Conservation (phyloP, 768 basidiomycete genomes). For the Nevesoporus exiguus region DNA sequence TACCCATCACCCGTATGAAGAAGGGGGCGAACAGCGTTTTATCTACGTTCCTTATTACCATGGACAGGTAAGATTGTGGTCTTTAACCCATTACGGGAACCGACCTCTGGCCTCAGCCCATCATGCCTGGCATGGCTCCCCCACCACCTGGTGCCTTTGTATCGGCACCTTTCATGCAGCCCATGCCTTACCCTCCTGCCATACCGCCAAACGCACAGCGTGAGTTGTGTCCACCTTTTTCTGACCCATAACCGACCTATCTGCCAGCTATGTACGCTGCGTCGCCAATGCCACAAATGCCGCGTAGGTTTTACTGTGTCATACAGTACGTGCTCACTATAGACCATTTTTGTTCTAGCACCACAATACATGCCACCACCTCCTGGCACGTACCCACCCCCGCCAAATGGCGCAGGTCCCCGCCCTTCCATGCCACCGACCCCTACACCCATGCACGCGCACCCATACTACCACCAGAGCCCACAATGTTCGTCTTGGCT, state of each 20-base stretch:
- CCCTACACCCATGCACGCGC: constrained; percentile 82
- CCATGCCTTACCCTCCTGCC: constrained; percentile 75
- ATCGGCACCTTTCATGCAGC: constrained; percentile 79
- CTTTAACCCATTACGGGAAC: background rate
- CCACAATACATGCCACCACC: constrained; percentile 80
- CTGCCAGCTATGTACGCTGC: constrained; percentile 72
- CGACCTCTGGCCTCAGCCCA: constrained; percentile 44
- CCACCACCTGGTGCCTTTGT: constrained; percentile 80
- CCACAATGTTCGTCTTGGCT: constrained; percentile 64
- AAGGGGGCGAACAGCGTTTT: constrained; percentile 70
- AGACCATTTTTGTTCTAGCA: constrained; percentile 35
- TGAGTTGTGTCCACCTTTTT: constrained; percentile 6
- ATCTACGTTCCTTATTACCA: constrained; percentile 84
- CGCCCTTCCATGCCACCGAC: constrained; percentile 91
- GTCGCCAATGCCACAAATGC: constrained; percentile 84
- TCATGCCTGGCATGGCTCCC: constrained; percentile 84
- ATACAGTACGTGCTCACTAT: background rate
- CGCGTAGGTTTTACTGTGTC: constrained; percentile 52
- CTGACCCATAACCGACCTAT: constrained; percentile 5
- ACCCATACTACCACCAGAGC: constrained; percentile 86
- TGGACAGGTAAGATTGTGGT: constrained; percentile 50
- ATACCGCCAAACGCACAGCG: constrained; percentile 75
- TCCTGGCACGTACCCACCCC: constrained; percentile 72
- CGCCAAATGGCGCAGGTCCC: constrained; percentile 73
- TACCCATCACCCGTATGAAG: constrained; percentile 76